Evolutionary conservation across 352 stramenopile species (phyloP).

Genomic region (Globisporangium orthogonon): DNA sequence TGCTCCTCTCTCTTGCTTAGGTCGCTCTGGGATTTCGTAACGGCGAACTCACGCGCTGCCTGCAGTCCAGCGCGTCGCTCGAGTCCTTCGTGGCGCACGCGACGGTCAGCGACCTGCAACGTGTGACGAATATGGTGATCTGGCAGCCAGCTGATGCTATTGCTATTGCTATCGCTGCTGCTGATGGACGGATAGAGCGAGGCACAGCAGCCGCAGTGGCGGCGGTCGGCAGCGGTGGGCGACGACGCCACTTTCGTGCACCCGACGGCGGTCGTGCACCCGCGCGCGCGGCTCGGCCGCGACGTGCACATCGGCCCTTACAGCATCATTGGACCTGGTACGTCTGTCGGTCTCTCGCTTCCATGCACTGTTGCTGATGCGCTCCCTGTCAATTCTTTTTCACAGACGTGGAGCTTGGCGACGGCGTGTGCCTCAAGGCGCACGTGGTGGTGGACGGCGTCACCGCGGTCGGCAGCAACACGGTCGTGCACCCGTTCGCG

Average conservation of each 20-base stretch:
- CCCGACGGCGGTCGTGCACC: slow-evolving; percentile 65
- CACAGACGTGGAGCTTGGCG: slow-evolving; percentile 58
- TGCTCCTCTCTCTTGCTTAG: not conserved
- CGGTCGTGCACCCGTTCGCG: slow-evolving; percentile 64
- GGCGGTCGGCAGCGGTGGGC: slow-evolving; percentile 1
- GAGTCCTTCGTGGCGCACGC: slow-evolving; percentile 51
- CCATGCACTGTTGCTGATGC: too few species aligned
- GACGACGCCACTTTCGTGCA: slow-evolving; percentile 29
- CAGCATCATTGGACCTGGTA: slow-evolving; percentile 61
- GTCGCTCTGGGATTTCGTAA: too few species aligned
- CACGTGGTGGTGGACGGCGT: slow-evolving; percentile 74
- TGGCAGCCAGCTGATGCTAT: too few species aligned
- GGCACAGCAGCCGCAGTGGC: slow-evolving; percentile 4
- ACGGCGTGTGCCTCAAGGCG: slow-evolving; percentile 54
- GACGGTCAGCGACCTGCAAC: slow-evolving; percentile 11
- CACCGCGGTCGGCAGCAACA: slow-evolving; percentile 48
- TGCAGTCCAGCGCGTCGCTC: slow-evolving; percentile 28
- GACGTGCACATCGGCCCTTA: slow-evolving; percentile 70
- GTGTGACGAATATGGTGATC: not conserved
- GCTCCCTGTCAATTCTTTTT: too few species aligned
- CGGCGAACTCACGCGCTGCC: not conserved
- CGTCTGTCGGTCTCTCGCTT: not conserved
- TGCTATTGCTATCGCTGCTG: not conserved
- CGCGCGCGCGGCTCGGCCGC: slow-evolving; percentile 39
- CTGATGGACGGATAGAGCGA: not conserved